Conservation (phyloP, 2,329 filamentous ascomycete genomes). For the Diaporthe sp. region DNA sequence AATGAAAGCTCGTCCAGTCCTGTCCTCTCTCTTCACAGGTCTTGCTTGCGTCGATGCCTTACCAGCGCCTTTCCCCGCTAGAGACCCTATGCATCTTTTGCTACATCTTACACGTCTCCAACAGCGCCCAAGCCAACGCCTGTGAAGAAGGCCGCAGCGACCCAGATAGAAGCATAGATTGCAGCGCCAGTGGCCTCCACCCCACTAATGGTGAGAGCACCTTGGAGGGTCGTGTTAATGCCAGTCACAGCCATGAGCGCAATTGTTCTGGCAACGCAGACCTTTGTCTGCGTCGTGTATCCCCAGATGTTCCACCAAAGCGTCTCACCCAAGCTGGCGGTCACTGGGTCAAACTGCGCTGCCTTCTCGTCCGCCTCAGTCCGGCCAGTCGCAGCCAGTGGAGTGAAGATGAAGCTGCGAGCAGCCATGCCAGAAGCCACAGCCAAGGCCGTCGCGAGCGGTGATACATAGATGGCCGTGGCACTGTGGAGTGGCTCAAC, state of each 20-base stretch:
- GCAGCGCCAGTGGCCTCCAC: constrained; percentile 78
- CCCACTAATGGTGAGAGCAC: constrained; percentile 76
- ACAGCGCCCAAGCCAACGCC: constrained; percentile 69
- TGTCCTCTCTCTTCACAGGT: neutral
- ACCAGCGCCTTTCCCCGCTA: neutral
- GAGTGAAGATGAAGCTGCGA: constrained; percentile 83
- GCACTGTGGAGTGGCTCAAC: constrained; percentile 78
- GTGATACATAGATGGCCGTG: constrained; percentile 67
- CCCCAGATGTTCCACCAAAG: constrained; percentile 81
- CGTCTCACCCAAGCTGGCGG: constrained; percentile 77
- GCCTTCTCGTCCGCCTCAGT: constrained; percentile 64
- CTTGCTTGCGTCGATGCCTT: constrained; percentile 29
- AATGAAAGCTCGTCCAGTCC: neutral
- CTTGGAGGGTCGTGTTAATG: constrained; percentile 73
- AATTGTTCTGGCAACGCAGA: constrained; percentile 75
- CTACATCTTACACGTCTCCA: constrained; percentile 58
- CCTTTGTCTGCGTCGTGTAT: constrained; percentile 73
- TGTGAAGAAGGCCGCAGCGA: constrained; percentile 71
- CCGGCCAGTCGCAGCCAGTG: constrained; percentile 69
- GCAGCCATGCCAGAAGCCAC: constrained; percentile 77
- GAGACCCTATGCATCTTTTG: neutral
- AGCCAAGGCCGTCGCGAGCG: constrained; percentile 64
- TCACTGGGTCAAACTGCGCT: constrained; percentile 72
- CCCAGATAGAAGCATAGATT: constrained; percentile 83
- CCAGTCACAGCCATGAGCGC: constrained; percentile 71